Percentiles rank a stretch among this genome's conserved stretches.
Evolutionary conservation across 805 yeast species (phyloP).

Genomic region (Wickerhamomyces bisporus): DNA sequence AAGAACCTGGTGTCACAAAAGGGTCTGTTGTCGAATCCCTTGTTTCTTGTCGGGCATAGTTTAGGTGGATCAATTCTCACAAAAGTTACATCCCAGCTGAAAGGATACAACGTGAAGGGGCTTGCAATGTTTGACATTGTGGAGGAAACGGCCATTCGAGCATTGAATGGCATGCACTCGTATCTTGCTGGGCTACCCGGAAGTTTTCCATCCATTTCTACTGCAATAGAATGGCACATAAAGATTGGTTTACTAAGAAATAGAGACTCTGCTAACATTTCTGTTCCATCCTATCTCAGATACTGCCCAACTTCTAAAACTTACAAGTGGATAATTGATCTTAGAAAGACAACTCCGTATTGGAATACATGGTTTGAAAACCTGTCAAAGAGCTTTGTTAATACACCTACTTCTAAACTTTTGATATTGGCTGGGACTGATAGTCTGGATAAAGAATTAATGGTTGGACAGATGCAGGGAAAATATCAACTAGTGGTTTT

Average conservation of each 20-base stretch:
- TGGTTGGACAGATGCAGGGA: constrained; percentile 98
- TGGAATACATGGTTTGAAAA: constrained; percentile 85
- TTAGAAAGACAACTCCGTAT: constrained; percentile 52
- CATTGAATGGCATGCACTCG: constrained; percentile 61
- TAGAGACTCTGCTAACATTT: constrained; percentile 56
- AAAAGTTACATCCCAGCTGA: constrained; percentile 33
- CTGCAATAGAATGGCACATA: constrained; percentile 85
- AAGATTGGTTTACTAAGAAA: constrained; percentile 46
- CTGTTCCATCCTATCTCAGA: constrained; percentile 69
- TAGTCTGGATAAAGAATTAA: constrained; percentile 74
- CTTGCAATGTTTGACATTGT: constrained; percentile 84
- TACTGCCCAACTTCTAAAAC: constrained; percentile 17
- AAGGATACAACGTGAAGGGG: constrained; percentile 45
- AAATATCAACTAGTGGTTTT: constrained; percentile 84
- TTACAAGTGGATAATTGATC: constrained; percentile 59
- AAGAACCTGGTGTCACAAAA: constrained; percentile 28
- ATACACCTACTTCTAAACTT: constrained; percentile 55
- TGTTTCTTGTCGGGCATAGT: constrained; percentile 81
- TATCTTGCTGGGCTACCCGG: constrained; percentile 65
- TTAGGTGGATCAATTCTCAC: constrained; percentile 87
- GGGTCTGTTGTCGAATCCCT: constrained; percentile 18
- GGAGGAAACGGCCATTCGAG: constrained; percentile 81
- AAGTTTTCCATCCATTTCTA: constrained; percentile 42
- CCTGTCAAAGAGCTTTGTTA: constrained; percentile 51
- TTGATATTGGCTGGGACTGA: constrained; percentile 87